Evolutionary conservation across 192 early-diverging fungal species (phyloP).

Genomic region (Coemansia sp.): DNA sequence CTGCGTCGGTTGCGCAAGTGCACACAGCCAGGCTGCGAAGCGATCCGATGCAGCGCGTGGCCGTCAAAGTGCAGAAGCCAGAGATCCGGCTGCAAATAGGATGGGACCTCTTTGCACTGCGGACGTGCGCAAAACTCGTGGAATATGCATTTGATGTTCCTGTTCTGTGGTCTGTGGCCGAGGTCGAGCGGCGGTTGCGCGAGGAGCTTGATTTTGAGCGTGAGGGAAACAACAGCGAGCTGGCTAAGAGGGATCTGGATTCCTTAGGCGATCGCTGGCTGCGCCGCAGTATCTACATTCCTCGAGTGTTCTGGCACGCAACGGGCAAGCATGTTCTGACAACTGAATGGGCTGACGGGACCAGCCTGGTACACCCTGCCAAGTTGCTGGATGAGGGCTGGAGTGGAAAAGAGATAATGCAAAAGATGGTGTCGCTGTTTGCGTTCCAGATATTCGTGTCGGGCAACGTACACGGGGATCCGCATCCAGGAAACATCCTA

Average conservation of each 20-base stretch:
- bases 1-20: constrained; percentile 95
- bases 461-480: constrained; percentile 90
- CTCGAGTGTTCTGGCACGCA: constrained; percentile 71
- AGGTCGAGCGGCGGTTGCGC: constrained; percentile 71
- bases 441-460: constrained; percentile 83
- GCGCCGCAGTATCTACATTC: constrained; percentile 67
- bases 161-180: constrained; percentile 75
- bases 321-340: constrained; percentile 77
- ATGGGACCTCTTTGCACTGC: constrained; percentile 77
- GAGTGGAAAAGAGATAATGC: constrained; percentile 62
- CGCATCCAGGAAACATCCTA: constrained; percentile 84
- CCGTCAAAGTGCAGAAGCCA: constrained; percentile 94
- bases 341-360: constrained; percentile 88
- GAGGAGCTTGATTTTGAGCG: constrained; percentile 89
- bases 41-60: constrained; percentile 64
- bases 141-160: constrained; percentile 84
- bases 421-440: constrained; percentile 77
- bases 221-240: constrained; percentile 80
- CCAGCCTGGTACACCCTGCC: constrained; percentile 64
- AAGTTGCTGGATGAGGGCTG: constrained; percentile 33
- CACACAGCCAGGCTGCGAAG: constrained; percentile 67
- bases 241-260: constrained; percentile 54
- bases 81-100: constrained; percentile 82
- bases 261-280: constrained; percentile 58
- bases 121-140: constrained; percentile 62